Conservation (phyloP, 2,329 filamentous ascomycete genomes). For the Alternaria rosae region DNA sequence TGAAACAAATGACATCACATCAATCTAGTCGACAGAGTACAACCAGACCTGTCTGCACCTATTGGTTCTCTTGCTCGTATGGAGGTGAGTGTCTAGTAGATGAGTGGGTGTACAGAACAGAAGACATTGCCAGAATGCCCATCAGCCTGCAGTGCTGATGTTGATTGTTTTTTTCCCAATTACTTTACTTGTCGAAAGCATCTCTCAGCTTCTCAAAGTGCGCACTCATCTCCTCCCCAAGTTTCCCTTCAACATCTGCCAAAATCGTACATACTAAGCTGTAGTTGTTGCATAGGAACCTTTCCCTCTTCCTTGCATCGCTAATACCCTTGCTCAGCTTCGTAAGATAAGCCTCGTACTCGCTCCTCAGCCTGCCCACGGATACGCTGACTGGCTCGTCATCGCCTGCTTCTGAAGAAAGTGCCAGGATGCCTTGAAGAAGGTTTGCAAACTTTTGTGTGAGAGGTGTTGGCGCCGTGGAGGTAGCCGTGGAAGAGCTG, state of each 20-base stretch:
- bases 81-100: neutral
- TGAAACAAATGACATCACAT: neutral
- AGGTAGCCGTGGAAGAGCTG: conserved; percentile 59
- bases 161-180: neutral
- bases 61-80: neutral
- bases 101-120: neutral
- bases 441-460: conserved; percentile 97
- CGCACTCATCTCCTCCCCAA: conserved; percentile 75
- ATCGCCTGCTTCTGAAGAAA: conserved; percentile 90
- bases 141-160: neutral
- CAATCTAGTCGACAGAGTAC: neutral
- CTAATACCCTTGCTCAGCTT: conserved; percentile 78
- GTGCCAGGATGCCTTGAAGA: conserved; percentile 79
- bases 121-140: neutral
- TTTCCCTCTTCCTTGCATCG: conserved; percentile 80
- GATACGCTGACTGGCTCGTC: conserved; percentile 91
- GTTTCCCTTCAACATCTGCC: conserved; percentile 71
- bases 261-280: conserved; percentile 94
- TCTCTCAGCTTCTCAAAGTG: conserved; percentile 72
- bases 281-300: conserved; percentile 96
- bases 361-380: conserved; percentile 75
- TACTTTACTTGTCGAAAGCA: conserved; percentile 39
- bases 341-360: conserved; percentile 83
- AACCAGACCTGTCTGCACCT: neutral
- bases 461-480: conserved; percentile 85